phyloP scores from a whole-genome alignment of 306 rosid genomes.

The Lotus japonicus region DNA sequence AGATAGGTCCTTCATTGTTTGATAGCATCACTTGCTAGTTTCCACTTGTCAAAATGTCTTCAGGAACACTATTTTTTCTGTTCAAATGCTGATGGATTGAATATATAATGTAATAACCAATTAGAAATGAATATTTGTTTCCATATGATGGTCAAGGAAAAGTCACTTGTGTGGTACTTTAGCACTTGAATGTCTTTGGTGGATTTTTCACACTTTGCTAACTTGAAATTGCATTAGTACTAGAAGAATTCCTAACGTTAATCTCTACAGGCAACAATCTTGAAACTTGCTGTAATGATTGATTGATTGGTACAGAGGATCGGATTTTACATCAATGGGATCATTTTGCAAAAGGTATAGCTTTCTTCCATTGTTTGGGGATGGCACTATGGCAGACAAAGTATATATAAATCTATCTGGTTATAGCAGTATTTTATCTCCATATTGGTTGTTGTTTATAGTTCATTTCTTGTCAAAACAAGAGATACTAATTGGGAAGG shows the following conservation, averaged over 20 bases:
- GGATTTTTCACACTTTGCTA: slow-evolving; percentile 14
- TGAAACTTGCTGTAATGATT: slow-evolving; percentile 73
- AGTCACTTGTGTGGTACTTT: not conserved
- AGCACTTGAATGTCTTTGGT: slow-evolving; percentile 2
- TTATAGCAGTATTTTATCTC: not conserved
- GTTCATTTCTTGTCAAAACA: not conserved
- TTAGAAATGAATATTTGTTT: too few relatives aligned
- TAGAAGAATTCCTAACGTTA: slow-evolving; percentile 22
- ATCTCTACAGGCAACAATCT: slow-evolving; percentile 74
- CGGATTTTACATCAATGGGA: slow-evolving; percentile 87
- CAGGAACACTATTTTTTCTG: not conserved
- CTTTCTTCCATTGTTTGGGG: slow-evolving; percentile 86
- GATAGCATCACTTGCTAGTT: not conserved
- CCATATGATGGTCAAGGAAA: too few relatives aligned
- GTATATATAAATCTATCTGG: slow-evolving; percentile 63
- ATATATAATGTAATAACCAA: not conserved
- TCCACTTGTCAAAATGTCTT: not conserved
- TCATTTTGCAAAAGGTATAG: slow-evolving; percentile 64
- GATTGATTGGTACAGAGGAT: slow-evolving; percentile 98
- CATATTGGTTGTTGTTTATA: slow-evolving; percentile 1
- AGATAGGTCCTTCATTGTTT: too few relatives aligned
- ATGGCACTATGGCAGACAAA: slow-evolving; percentile 76
- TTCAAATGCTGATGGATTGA: not conserved
- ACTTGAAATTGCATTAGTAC: slow-evolving; percentile 11
- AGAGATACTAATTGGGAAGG: not conserved